These are phyloP conservation scores for Boletus sp. DNA, from an alignment of 1,284 basidiomycete species.

Conservation along the genomic window DNA sequence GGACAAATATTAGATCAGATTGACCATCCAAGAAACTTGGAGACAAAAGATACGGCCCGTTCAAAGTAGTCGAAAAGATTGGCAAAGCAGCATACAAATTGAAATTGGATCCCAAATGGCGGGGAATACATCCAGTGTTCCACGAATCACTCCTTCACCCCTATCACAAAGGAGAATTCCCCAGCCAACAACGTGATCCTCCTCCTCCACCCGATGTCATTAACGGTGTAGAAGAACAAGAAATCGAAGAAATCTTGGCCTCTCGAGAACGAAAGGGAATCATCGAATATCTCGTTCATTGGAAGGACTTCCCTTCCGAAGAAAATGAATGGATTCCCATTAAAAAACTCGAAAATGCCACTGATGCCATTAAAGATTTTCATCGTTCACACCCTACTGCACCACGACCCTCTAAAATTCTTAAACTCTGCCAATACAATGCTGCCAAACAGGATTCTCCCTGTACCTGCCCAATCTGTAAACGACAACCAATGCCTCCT, in stretches of 20 bases:
- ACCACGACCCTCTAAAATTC: neutral
- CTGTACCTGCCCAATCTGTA: neutral
- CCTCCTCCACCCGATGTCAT: too few species aligned
- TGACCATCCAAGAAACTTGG: neutral
- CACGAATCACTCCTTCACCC: too few species aligned
- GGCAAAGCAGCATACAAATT: too few species aligned
- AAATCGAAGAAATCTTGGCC: neutral
- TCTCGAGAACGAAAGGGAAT: neutral
- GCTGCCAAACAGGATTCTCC: too few species aligned
- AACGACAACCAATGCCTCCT: too few species aligned
- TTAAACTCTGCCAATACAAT: constrained; percentile 3
- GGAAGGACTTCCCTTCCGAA: neutral
- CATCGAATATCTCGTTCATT: neutral
- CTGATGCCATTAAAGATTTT: neutral
- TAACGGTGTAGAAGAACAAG: too few species aligned
- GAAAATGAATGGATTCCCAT: constrained; percentile 12
- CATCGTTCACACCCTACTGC: constrained; percentile 1
- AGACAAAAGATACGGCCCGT: neutral
- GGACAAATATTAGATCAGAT: neutral
- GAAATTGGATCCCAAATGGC: too few species aligned
- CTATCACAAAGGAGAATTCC: too few species aligned
- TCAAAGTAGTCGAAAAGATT: neutral
- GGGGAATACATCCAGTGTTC: too few species aligned
- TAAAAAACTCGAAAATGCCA: neutral
- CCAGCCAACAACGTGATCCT: too few species aligned